These are phyloP conservation scores for Nannochloropsis salina DNA, from an alignment of 108 stramenopile genomes.

Conservation along the genomic window DNA sequence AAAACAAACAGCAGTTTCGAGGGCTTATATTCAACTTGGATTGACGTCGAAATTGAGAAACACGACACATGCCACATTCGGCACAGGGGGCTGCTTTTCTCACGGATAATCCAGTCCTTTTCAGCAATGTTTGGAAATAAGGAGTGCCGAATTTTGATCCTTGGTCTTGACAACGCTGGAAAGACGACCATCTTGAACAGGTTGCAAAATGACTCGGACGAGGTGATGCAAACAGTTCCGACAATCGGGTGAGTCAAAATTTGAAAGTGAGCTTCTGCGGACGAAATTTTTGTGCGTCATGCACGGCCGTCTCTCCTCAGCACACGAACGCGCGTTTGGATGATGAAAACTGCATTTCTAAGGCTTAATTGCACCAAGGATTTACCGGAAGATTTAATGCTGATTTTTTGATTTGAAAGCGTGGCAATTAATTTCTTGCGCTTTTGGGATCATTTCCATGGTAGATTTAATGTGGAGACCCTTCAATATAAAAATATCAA, in stretches of 20 bases:
- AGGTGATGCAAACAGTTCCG: constrained; percentile 97
- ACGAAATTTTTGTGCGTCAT: no score
- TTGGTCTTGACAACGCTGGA: constrained; percentile 97
- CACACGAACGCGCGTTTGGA: no score
- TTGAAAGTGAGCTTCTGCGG: no score
- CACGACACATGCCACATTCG: neutral
- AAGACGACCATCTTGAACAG: constrained; percentile 93
- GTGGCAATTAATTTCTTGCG: neutral
- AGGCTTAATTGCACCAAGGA: no score
- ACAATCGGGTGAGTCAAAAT: constrained; percentile 67
- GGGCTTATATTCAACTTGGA: no score
- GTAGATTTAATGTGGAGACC: constrained; percentile 91
- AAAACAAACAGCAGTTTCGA: no score
- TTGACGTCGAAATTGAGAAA: neutral
- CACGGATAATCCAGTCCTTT: constrained; percentile 75
- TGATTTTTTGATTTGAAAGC: no score
- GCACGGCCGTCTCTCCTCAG: no score
- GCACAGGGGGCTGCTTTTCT: neutral
- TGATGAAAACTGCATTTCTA: no score
- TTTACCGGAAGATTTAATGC: no score
- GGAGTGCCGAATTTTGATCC: constrained; percentile 94
- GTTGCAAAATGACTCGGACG: constrained; percentile 58
- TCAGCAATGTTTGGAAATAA: constrained; percentile 90
- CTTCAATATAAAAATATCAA: constrained; percentile 99
- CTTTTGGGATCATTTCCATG: neutral